These are phyloP conservation scores for Tolypocladium capitatum DNA, from an alignment of 2,329 filamentous ascomycete genomes.

Conservation along the genomic window DNA sequence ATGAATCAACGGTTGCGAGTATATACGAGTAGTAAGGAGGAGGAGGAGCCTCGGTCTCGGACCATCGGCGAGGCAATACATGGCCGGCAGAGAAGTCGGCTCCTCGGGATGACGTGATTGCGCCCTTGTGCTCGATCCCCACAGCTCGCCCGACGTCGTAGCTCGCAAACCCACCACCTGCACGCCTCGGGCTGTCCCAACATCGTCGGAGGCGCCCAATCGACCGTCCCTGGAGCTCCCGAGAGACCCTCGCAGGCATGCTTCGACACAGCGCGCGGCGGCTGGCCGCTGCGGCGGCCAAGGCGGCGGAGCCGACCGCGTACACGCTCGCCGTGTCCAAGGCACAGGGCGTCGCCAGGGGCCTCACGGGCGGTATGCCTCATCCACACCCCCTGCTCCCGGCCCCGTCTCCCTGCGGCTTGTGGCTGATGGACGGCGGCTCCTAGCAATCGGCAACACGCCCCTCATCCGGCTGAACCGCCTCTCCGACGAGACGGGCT, in stretches of 20 bases:
- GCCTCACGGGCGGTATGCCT: slow-evolving; percentile 63
- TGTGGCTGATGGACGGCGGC: background rate
- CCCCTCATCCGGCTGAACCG: slow-evolving; percentile 82
- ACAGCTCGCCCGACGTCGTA: background rate
- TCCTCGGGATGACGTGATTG: slow-evolving; percentile 9
- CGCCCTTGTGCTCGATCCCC: slow-evolving; percentile 1
- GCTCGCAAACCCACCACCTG: no score
- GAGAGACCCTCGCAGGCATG: slow-evolving; percentile 31
- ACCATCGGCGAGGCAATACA: background rate
- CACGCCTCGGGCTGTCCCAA: background rate
- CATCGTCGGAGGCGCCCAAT: background rate
- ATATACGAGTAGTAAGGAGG: no score
- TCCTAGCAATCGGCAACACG: slow-evolving; percentile 85
- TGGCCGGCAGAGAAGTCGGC: no score
- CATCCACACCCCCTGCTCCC: background rate
- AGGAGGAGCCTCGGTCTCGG: background rate
- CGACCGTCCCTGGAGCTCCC: slow-evolving; percentile 4
- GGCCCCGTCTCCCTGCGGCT: background rate
- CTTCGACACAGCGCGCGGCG: slow-evolving; percentile 55
- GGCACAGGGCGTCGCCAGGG: slow-evolving; percentile 65
- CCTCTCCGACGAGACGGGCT: slow-evolving; percentile 82
- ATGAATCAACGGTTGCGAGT: no score
- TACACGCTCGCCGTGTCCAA: slow-evolving; percentile 62
- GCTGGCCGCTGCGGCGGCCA: slow-evolving; percentile 45
- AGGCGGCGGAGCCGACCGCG: slow-evolving; percentile 31